Base-by-base conservation (phyloP, 2,329 filamentous ascomycete genomes). In the Talaromyces pinophilus region DNA sequence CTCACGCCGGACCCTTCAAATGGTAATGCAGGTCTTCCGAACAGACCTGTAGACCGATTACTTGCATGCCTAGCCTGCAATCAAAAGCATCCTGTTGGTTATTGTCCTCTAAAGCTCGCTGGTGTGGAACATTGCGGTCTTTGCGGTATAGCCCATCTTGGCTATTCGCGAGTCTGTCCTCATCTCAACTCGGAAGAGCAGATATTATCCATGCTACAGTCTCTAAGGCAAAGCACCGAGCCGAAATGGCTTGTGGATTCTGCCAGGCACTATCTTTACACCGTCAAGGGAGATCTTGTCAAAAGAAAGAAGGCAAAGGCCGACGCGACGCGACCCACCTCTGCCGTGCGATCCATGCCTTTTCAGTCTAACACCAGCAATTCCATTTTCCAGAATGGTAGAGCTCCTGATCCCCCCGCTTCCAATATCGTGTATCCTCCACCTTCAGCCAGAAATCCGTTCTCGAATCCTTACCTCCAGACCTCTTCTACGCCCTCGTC, bases 121-220 rank as follows among this genome's bases (percentile, higher is more conserved):
- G 86, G 86, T 1, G 80, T 84, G 2, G 87, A 90, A 71, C 77
- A 84, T 70, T 92, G 89, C 75, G 84, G 84, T 6, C 81, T 90
- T 6, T 91, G 89, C 68, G 87, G 88, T 17, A 81, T 87, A 25
- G 85, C 86, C 1, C 88, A 90, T 72, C 86, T 82, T 68, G 87
- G 87, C 2, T 73, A 81, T 63, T 76, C 78, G 1, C 81, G 85
- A 38, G 83, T 82, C 8, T 92, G 89, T 72, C 86, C 88, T 15
- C 86, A 88, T 72, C 82, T 92, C 62, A 81, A 80, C 63, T 87
- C 86, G 2, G 86, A 90, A 68, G 84, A 83, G 2, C 85, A 91
- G 72, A 81, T 92, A 17, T 82, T 84, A 63, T 79, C 84, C 22
- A 90, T 92, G 82, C 78, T 92, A 17, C 83, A 87, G 64, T 84